Conservation (phyloP, 2,329 filamentous ascomycete genomes). For the Macrophomina tecta region DNA sequence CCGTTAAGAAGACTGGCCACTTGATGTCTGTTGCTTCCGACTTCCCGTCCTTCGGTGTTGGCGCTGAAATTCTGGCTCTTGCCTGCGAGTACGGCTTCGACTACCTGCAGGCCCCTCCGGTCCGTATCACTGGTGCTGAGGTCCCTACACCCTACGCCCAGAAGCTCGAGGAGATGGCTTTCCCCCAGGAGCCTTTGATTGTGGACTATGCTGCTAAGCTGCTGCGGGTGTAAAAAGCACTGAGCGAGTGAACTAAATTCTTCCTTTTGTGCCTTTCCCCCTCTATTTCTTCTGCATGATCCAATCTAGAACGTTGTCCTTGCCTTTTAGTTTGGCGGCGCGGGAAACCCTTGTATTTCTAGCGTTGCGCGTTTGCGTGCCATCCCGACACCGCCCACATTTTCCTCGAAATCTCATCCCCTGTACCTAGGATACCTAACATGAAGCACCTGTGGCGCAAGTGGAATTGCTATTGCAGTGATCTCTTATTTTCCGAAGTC, state of each 20-base stretch:
- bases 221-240: slow-evolving; percentile 68
- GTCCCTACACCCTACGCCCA: slow-evolving; percentile 95
- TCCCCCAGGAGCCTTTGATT: slow-evolving; percentile 90
- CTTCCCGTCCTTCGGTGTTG: slow-evolving; percentile 93
- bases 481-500: background rate
- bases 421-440: slow-evolving; percentile 29
- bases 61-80: slow-evolving; percentile 89
- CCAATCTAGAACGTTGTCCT: slow-evolving; percentile 24
- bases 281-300: slow-evolving; percentile 19
- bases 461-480: slow-evolving; percentile 23
- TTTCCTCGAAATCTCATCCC: slow-evolving; percentile 10
- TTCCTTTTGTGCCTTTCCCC: background rate
- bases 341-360: slow-evolving; percentile 25
- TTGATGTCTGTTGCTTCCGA: slow-evolving; percentile 93
- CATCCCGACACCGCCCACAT: background rate
- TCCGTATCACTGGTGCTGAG: slow-evolving; percentile 94
- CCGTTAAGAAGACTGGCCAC: slow-evolving; percentile 97
- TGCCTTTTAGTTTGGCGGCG: slow-evolving; percentile 22
- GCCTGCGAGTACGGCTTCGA: slow-evolving; percentile 98
- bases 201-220: slow-evolving; percentile 89
- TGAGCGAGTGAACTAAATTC: slow-evolving; percentile 17
- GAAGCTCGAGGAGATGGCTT: slow-evolving; percentile 92
- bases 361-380: slow-evolving; percentile 26
- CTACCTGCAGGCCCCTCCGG: slow-evolving; percentile 92
- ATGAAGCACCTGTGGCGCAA: slow-evolving; percentile 25